Conservation (phyloP, 768 basidiomycete species). For the Dentipellis fragilis region DNA sequence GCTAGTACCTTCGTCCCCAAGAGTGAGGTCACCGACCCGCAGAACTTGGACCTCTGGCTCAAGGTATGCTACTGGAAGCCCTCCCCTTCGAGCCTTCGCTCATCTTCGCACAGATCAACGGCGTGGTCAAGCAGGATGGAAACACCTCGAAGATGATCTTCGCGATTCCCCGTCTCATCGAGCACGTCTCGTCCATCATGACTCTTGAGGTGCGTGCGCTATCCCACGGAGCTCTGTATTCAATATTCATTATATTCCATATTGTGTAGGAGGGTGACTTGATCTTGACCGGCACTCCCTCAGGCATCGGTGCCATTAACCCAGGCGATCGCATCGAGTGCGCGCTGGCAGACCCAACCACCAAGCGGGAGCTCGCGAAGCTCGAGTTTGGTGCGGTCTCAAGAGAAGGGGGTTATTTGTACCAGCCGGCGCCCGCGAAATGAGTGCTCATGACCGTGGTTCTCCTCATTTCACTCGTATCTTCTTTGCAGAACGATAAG, state of each 20-base stretch:
- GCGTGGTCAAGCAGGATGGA: conserved; percentile 72
- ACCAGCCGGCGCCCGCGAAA: conserved; percentile 17
- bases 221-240: background rate
- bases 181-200: conserved; percentile 94
- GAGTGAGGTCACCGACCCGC: conserved; percentile 53
- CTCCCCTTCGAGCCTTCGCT: background rate
- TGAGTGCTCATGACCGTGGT: too few relatives aligned
- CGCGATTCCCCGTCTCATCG: conserved; percentile 76
- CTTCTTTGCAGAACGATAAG: too few relatives aligned
- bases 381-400: conserved; percentile 58
- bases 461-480: too few relatives aligned
- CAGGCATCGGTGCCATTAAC: conserved; percentile 72
- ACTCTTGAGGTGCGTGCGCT: conserved; percentile 62
- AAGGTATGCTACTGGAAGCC: conserved; percentile 36
- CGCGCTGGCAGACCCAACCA: conserved; percentile 41
- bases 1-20: conserved; percentile 75
- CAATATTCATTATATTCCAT: background rate
- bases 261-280: conserved; percentile 72
- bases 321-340: conserved; percentile 79
- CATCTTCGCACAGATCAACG: conserved; percentile 58
- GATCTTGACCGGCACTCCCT: conserved; percentile 87
- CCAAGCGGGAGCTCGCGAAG: conserved; percentile 44
- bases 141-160: conserved; percentile 88
- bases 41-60: conserved; percentile 67
- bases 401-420: conserved; percentile 63